A percentile compares a stretch with the other conserved stretches of the same genome.
Evolutionary conservation across 2,329 filamentous ascomycete species (phyloP).

Genomic region (Colletotrichum spinosum): DNA sequence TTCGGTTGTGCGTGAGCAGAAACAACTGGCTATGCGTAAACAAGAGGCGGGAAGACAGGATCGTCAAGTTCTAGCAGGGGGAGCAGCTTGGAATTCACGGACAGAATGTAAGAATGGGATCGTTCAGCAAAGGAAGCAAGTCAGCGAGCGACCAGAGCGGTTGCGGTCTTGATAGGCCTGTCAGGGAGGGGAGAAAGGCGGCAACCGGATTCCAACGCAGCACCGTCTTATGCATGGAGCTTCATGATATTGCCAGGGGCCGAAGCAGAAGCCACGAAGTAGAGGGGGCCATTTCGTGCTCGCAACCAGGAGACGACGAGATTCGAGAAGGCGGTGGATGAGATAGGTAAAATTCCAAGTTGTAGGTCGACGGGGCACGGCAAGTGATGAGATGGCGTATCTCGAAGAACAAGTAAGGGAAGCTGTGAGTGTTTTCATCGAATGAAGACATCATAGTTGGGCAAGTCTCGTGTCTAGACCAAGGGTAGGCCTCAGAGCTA

Average conservation of each 20-base stretch:
- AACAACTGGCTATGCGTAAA: conserved; percentile 4
- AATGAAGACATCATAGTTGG: conserved; percentile 33
- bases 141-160: conserved; percentile 13
- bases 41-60: background rate
- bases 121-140: conserved; percentile 7
- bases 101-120: conserved; percentile 2
- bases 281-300: conserved; percentile 1
- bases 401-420: conserved; percentile 9
- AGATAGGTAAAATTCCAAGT: background rate
- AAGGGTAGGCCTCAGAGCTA: conserved; percentile 28
- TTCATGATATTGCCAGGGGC: conserved; percentile 35
- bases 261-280: background rate
- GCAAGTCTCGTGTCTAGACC: conserved; percentile 30
- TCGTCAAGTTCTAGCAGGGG: conserved; percentile 1
- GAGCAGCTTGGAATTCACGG: background rate
- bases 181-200: conserved; percentile 7
- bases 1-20: conserved; percentile 2
- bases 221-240: conserved; percentile 28
- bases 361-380: conserved; percentile 2
- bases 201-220: conserved; percentile 12
- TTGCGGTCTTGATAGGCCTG: conserved; percentile 17
- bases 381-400: conserved; percentile 23
- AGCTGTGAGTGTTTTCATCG: conserved; percentile 35
- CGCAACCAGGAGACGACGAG: conserved; percentile 14
- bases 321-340: background rate